Evolutionary conservation across 2,329 filamentous ascomycete species (phyloP), one percentile per base, ranked within the genome.

Genomic region (Fusarium pilosicola): DNA sequence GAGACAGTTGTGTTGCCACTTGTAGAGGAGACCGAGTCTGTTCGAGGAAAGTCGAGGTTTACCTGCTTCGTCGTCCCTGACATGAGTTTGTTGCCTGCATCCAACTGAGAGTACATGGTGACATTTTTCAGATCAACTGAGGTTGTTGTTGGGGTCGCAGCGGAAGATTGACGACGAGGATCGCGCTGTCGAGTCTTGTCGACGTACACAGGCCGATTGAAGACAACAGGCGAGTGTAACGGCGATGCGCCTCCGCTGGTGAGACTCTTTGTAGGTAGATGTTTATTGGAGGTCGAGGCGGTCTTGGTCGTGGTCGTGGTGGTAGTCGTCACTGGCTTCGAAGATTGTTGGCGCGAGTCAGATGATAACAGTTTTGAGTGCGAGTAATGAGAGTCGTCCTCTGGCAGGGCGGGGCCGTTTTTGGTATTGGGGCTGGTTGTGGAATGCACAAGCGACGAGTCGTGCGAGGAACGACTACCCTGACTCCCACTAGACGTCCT

Each of bases 1-100:
- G 84, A 85, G 61, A 82, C 78, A n/a, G 84, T 81, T 13, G 84
- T 82, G 71, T 80, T 81, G 62, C 82, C 84, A 68, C 86, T 86
- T 58, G 82, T 82, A 69, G 86, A 85, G 58, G 86, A 87, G 65
- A 86, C 74, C 77, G 84, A 86, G 60, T 86, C 85, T 79, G 83
- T 80, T 75, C 85, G 84, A 71, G 81, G 71, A 67, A 80, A 81
- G 65, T 79, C 76, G 60, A 80, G 78, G 63, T 77, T 82, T 77
- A 82, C 80, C 71, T 81, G 80, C 66, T 79, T 80, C 8, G 77
- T 77, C 59, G 72, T 71, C 61, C 76, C 77, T 61, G 74, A 75
- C 68, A 72, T 73, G 61, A 73, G 77, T 74, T 79, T 80, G 63
- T 73, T 76, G 66, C 78, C 75, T 69, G 80, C 79, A 66, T 79